A percentile compares a stretch with the other conserved stretches of the same genome.
Conservation (phyloP, 495 filamentous ascomycete genomes). For the Xylaria intraflava region DNA sequence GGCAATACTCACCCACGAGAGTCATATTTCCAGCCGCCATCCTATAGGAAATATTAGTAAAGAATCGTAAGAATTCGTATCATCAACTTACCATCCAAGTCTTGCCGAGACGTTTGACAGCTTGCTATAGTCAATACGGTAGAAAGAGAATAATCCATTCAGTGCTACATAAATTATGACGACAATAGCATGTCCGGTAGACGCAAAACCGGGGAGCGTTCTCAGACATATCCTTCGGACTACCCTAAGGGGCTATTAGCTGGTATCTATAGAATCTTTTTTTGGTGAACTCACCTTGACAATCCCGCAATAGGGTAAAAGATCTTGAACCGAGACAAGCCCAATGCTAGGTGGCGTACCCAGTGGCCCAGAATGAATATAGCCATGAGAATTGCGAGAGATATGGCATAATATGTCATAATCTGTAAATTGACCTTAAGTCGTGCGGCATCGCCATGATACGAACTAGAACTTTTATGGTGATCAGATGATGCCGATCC, state of each 20-base stretch:
- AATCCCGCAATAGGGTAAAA: slow-evolving; percentile 11
- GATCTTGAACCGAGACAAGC: slow-evolving; percentile 15
- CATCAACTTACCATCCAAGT: slow-evolving; percentile 45
- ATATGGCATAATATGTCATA: slow-evolving; percentile 38
- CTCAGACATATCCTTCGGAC: slow-evolving; percentile 38
- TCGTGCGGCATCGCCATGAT: slow-evolving; percentile 19
- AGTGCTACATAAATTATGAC: slow-evolving; percentile 44
- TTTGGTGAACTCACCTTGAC: slow-evolving; percentile 17
- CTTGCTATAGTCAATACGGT: slow-evolving; percentile 32
- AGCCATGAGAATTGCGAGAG: slow-evolving; percentile 41
- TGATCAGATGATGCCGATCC: not conserved
- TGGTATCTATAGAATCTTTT: slow-evolving; percentile 16
- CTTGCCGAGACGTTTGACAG: slow-evolving; percentile 30
- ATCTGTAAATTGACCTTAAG: slow-evolving; percentile 29
- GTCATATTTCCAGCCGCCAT: slow-evolving; percentile 47
- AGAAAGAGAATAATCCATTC: slow-evolving; percentile 46
- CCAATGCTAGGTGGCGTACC: slow-evolving; percentile 23
- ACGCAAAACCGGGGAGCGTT: slow-evolving; percentile 44
- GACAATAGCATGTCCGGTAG: slow-evolving; percentile 44
- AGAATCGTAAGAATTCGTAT: not conserved
- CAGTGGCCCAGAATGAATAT: slow-evolving; percentile 47
- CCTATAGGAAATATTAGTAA: slow-evolving; percentile 31
- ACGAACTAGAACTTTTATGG: not conserved
- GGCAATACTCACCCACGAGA: slow-evolving; percentile 29
- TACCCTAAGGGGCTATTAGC: not conserved